Base-by-base conservation (phyloP, 2,329 filamentous ascomycete species). In the Monosporascus sp. region DNA sequence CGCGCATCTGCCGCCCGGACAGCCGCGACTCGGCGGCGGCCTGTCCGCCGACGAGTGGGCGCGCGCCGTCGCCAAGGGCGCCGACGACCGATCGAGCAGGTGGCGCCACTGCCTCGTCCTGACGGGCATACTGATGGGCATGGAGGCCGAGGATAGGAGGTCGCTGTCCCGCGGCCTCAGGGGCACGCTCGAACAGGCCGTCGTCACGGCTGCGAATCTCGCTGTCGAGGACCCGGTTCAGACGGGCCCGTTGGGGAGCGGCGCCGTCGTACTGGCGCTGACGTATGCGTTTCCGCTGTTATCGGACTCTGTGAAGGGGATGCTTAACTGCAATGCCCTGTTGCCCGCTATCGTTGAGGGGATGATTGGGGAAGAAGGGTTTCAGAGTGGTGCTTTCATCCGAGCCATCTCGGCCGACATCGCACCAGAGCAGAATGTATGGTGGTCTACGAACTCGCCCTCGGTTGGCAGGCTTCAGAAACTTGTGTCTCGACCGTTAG, bases 21-120 rank as follows among this genome's bases (percentile, higher is more conserved):
- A 59, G 53, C 63, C 60, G 35, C 65, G 54, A 18, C 57, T 65
- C n/a, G 74, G 75, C 11, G 72, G 75, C 49, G 75, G 73, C 3
- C 56, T 83, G 8, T 56, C 65, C 25, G 74, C 75, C 58, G 78
- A 82, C 48, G 74, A 72, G 22, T 85, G 82, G 82, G 72, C 80
- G 8, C 73, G 76, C 20, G 80, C 80, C 1, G 75, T 85, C 3
- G 75, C 78, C 44, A 78, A 78, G 60, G 82, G 82, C 37, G 75
- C 79, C 9, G 81, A 85, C 51, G 78, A 78, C 35, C 75, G 77
- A 45, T 83, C 83, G 17, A 79, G 77, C 25, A 76, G 89, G 64
- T 96, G 90, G 90, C 86, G 90, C 68, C 91, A 96, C 68, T 71
- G 91, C 31, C 75, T 96, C n/a, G 80, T 92, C 5, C 79, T 96